Evolutionary conservation across 148 eudicot species (phyloP).

Genomic region (Fagopyrum tataricum): DNA sequence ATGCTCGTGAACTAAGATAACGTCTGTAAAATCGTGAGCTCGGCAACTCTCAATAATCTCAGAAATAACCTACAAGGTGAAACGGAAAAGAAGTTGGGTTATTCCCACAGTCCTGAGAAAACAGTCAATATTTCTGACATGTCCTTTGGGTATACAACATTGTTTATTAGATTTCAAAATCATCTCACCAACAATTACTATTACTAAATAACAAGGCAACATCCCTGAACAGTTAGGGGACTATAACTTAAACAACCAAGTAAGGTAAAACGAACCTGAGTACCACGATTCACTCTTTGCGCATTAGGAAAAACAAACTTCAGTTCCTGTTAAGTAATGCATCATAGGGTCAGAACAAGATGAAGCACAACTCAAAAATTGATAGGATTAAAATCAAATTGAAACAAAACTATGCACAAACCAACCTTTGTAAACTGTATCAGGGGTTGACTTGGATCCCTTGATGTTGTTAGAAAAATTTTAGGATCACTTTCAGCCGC

Average conservation of each 20-base stretch:
- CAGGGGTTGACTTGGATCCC: conserved; percentile 95
- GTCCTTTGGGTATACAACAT: not conserved
- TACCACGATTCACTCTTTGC: conserved; percentile 86
- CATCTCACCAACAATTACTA: not conserved
- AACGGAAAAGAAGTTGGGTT: conserved; percentile 2
- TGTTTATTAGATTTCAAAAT: not conserved
- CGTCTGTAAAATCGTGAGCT: conserved; percentile 80
- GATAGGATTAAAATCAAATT: not conserved
- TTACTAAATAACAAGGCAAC: not conserved
- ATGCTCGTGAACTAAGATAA: conserved; percentile 86
- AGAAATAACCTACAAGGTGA: conserved; percentile 47
- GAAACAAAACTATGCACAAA: conserved; percentile 6
- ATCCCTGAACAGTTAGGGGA: no score
- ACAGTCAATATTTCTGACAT: not conserved
- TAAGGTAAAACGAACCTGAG: conserved; percentile 54
- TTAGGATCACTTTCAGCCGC: conserved; percentile 84
- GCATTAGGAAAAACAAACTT: conserved; percentile 92
- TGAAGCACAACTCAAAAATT: not conserved
- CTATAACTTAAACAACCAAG: not conserved
- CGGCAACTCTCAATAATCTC: conserved; percentile 91
- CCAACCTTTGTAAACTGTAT: conserved; percentile 84
- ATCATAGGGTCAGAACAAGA: not conserved
- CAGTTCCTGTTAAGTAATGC: conserved; percentile 49
- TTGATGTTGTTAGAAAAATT: conserved; percentile 83
- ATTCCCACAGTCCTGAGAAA: not conserved